These are phyloP conservation scores for Vitis rotundifolia DNA, from an alignment of 164 flowering plant genomes.

Conservation along the genomic window DNA sequence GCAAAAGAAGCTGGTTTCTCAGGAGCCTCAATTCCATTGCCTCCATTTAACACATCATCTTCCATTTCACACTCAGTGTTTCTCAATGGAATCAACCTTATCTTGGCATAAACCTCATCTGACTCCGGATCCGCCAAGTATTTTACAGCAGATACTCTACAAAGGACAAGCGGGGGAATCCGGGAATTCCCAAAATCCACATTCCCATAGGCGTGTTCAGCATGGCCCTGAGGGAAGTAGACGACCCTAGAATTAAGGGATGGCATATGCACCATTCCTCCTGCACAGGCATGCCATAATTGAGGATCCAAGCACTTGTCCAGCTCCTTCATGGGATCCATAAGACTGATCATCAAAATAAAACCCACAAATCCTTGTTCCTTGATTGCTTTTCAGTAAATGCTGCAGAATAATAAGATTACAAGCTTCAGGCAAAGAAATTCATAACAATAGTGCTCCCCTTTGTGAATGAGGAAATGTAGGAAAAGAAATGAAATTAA, in stretches of 20 bases:
- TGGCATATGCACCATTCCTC: constrained; percentile 63
- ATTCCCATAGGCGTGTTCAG: constrained; percentile 43
- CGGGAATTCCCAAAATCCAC: constrained; percentile 30
- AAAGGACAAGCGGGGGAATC: constrained; percentile 38
- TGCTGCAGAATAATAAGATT: background rate
- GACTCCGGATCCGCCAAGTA: constrained; percentile 54
- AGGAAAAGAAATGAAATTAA: too few relatives aligned
- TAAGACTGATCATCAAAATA: constrained; percentile 23
- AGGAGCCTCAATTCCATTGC: constrained; percentile 19
- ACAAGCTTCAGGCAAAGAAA: background rate
- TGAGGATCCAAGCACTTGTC: constrained; percentile 52
- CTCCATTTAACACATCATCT: constrained; percentile 20
- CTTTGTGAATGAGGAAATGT: too few relatives aligned
- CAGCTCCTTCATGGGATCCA: constrained; percentile 26
- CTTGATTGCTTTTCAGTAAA: background rate
- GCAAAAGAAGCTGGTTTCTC: constrained; percentile 55
- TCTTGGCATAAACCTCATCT: constrained; percentile 51
- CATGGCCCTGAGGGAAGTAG: constrained; percentile 62
- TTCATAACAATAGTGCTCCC: too few relatives aligned
- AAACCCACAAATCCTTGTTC: background rate
- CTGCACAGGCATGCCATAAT: constrained; percentile 68
- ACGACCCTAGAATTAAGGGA: constrained; percentile 35
- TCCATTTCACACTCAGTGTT: constrained; percentile 16
- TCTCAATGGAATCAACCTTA: constrained; percentile 37
- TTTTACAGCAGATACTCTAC: constrained; percentile 34